Base-by-base conservation (phyloP, 768 basidiomycete species). In the Mycena filopes region DNA sequence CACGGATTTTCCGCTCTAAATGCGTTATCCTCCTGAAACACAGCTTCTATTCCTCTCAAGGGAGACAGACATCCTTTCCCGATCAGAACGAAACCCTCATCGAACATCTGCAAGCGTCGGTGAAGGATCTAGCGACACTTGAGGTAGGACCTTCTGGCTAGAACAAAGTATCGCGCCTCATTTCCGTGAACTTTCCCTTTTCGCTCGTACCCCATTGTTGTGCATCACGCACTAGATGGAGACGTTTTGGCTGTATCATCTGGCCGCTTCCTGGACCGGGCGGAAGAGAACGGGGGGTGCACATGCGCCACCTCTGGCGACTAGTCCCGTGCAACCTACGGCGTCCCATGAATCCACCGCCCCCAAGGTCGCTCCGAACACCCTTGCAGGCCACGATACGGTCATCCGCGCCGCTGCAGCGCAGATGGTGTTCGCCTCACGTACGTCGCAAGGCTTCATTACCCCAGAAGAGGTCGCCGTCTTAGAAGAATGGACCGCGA, bases 21-120 rank as follows among this genome's bases (percentile, higher is more conserved):
- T 16, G 47, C 36, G 33, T 33, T 60, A 43, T 60, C 43, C 38
- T n/a, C 63, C 57, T 49, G 15, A 28, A 67, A 63, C 66, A 21
- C 67, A 94, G 92, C 73, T 94, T 94, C 78, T 94, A 94, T 79
- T 93, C 92, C 51, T 93, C 92, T 15, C 93, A 94, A 78, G 93
- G 93, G 47, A 84, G 93, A 67, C 87, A 88, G 70, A 94, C 92
- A 3, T 90, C 91, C 6, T 94, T 94, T 72, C 87, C 86, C 38
- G 93, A 94, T 76, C 81, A 86, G 72, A 95, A 94, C 74, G 79
- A 80, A 33, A 77, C 81, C 70, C 83, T 94, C 58, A 86, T 94
- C 55, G 81, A 86, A 51, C 76, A 82, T 42, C 76, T 94, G 47
- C 80, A 83, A 70, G 72, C 75, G 31, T 76, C 80, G n/a, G 79